Evolutionary conservation across 2,329 filamentous ascomycete species (phyloP).

Genomic region (Cladophialophora exuberans): DNA sequence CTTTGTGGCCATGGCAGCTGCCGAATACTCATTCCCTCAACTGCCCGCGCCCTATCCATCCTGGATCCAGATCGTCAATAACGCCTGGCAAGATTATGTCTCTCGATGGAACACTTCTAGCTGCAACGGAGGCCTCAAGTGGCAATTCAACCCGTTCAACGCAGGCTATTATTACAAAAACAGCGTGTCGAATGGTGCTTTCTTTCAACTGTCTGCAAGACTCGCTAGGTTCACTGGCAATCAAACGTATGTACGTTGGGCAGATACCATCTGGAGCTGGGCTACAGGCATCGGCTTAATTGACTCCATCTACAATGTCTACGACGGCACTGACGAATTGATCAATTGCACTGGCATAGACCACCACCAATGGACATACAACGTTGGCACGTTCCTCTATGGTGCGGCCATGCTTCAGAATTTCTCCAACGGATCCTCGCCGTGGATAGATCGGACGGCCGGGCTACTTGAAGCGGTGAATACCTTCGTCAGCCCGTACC

Average conservation of each 20-base stretch:
- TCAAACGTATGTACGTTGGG: constrained; percentile 65
- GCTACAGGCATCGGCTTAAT: constrained; percentile 60
- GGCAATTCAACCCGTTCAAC: constrained; percentile 81
- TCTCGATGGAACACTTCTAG: constrained; percentile 68
- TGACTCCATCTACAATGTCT: constrained; percentile 64
- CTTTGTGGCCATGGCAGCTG: constrained; percentile 68
- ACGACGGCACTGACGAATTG: constrained; percentile 61
- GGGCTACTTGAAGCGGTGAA: constrained; percentile 56
- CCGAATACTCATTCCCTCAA: constrained; percentile 66
- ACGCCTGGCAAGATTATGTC: constrained; percentile 73
- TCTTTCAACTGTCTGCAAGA: constrained; percentile 79
- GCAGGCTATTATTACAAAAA: constrained; percentile 77
- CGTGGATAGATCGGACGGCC: constrained; percentile 57
- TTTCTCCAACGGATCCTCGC: constrained; percentile 62
- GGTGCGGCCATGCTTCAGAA: constrained; percentile 45
- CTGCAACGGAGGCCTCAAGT: constrained; percentile 74
- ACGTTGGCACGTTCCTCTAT: constrained; percentile 63
- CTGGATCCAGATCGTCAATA: constrained; percentile 60
- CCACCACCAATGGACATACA: constrained; percentile 69
- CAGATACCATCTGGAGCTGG: constrained; percentile 67
- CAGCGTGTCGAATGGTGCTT: constrained; percentile 73
- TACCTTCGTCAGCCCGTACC: constrained; percentile 53
- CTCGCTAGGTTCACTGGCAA: constrained; percentile 69
- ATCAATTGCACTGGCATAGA: constrained; percentile 65
- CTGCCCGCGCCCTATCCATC: constrained; percentile 47